These are phyloP conservation scores for Candida michaelii DNA, from an alignment of 805 yeast genomes.

Conservation along the genomic window DNA sequence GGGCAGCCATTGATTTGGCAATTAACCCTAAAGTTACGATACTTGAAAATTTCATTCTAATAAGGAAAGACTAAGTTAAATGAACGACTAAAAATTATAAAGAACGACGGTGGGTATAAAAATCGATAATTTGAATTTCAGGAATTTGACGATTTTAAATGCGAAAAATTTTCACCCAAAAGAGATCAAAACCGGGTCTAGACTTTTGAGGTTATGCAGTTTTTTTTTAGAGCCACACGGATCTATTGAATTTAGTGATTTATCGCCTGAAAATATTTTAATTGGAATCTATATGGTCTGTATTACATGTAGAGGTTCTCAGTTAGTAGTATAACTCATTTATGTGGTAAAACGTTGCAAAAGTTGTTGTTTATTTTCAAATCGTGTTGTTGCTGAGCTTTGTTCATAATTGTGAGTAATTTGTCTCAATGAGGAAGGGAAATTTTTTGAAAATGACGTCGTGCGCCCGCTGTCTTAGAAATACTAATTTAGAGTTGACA, in stretches of 20 bases:
- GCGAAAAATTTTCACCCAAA: slow-evolving; percentile 6
- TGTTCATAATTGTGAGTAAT: slow-evolving; percentile 10
- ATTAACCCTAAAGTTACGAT: slow-evolving; percentile 7
- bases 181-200: slow-evolving; percentile 9
- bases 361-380: slow-evolving; percentile 1
- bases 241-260: neutral
- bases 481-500: slow-evolving; percentile 1
- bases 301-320: neutral
- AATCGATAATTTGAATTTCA: slow-evolving; percentile 5
- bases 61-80: slow-evolving; percentile 8
- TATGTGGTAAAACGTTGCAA: neutral
- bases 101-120: slow-evolving; percentile 7
- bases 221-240: neutral
- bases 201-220: slow-evolving; percentile 4
- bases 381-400: slow-evolving; percentile 6
- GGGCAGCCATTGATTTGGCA: slow-evolving; percentile 30
- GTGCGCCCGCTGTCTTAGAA: slow-evolving; percentile 1
- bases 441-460: slow-evolving; percentile 1
- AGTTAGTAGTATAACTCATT: too few relatives aligned
- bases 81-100: slow-evolving; percentile 8
- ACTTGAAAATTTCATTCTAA: slow-evolving; percentile 25
- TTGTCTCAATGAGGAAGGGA: slow-evolving; percentile 10
- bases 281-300: neutral
- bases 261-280: neutral
- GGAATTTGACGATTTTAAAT: slow-evolving; percentile 5